These are phyloP conservation scores for Metarhizium brunneum DNA, from an alignment of 2,329 filamentous ascomycete species.

Conservation along the genomic window DNA sequence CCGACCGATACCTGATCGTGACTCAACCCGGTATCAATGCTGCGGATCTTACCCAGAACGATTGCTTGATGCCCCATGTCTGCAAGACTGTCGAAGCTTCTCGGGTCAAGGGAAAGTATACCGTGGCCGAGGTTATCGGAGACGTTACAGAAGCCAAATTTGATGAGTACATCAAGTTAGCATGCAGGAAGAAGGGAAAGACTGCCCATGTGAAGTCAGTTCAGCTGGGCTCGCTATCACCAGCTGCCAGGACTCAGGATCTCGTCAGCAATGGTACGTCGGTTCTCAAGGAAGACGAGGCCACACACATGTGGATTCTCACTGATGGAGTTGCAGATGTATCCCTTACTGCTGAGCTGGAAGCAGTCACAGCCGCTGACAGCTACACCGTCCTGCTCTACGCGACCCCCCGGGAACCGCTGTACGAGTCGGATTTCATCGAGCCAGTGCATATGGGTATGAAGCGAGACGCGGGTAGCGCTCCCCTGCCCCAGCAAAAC, in stretches of 20 bases:
- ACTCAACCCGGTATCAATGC: constrained; percentile 67
- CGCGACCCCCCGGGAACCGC: constrained; percentile 47
- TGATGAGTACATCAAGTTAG: constrained; percentile 32
- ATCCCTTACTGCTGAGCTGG: constrained; percentile 40
- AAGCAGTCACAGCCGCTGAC: constrained; percentile 25
- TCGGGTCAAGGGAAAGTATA: constrained; percentile 29
- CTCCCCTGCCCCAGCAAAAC: constrained; percentile 22
- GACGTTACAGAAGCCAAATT: constrained; percentile 33
- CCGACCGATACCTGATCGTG: constrained; percentile 67
- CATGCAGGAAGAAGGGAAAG: constrained; percentile 33
- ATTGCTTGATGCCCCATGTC: constrained; percentile 44
- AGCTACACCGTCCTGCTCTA: constrained; percentile 71
- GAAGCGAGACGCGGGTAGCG: constrained; percentile 46
- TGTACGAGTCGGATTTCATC: constrained; percentile 59
- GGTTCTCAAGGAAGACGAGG: neutral
- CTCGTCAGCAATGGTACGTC: constrained; percentile 39
- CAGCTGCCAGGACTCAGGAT: constrained; percentile 30
- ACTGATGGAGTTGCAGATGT: constrained; percentile 27
- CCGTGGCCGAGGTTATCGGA: constrained; percentile 51
- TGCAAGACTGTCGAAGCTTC: constrained; percentile 28
- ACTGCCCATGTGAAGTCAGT: constrained; percentile 30
- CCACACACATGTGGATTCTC: neutral
- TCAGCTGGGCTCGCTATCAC: constrained; percentile 30
- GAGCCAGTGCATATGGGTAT: constrained; percentile 60
- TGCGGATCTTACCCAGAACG: constrained; percentile 51